Conservation (phyloP, 2,329 filamentous ascomycete species). For the Colletotrichum endophyticum region DNA sequence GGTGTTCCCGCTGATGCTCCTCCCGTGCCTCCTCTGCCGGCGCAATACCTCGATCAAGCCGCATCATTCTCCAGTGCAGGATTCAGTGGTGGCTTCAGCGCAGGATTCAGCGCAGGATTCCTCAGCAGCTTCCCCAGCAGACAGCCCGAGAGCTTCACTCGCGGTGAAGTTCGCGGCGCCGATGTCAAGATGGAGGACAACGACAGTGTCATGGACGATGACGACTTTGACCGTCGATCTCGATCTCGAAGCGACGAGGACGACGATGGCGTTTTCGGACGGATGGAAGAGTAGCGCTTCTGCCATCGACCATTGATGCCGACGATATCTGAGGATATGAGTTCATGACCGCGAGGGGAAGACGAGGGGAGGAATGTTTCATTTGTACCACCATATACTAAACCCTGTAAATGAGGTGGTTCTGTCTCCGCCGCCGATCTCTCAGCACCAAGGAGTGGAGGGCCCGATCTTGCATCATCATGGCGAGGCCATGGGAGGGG, state of each 20-base stretch:
- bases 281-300: slow-evolving; percentile 81
- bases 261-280: slow-evolving; percentile 93
- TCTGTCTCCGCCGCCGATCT: slow-evolving; percentile 65
- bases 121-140: slow-evolving; percentile 66
- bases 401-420: slow-evolving; percentile 55
- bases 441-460: slow-evolving; percentile 74
- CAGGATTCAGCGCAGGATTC: slow-evolving; percentile 63
- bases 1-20: slow-evolving; percentile 76
- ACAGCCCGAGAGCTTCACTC: slow-evolving; percentile 70
- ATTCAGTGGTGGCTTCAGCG: slow-evolving; percentile 49
- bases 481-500: neutral
- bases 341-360: slow-evolving; percentile 25
- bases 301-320: slow-evolving; percentile 11
- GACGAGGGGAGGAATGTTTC: slow-evolving; percentile 39
- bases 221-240: slow-evolving; percentile 66
- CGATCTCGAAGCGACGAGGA: slow-evolving; percentile 81
- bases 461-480: slow-evolving; percentile 35
- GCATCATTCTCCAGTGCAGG: slow-evolving; percentile 62
- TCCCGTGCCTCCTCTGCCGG: slow-evolving; percentile 85
- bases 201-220: slow-evolving; percentile 67
- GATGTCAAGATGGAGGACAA: slow-evolving; percentile 75
- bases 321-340: slow-evolving; percentile 22
- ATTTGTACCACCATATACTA: slow-evolving; percentile 54
- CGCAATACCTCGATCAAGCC: slow-evolving; percentile 73
- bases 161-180: slow-evolving; percentile 55